phyloP scores from a whole-genome alignment of 495 filamentous ascomycete species.

The Aspergillus indologenus region DNA sequence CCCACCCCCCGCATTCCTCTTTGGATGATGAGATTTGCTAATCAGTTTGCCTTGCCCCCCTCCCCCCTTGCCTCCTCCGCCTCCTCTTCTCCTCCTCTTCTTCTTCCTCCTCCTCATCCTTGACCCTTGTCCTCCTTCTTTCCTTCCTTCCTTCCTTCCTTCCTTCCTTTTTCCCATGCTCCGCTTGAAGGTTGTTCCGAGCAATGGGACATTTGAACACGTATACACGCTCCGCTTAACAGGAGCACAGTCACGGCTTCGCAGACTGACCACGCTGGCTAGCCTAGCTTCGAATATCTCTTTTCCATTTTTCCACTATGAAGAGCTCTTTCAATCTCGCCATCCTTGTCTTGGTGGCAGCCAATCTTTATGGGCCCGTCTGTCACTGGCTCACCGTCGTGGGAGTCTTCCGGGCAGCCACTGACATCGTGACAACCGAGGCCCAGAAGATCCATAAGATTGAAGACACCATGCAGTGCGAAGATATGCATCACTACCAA shows the following conservation, averaged over 20 bases:
- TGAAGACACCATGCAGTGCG: conserved; percentile 53
- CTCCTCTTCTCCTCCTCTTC: conserved; percentile 3
- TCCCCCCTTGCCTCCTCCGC: conserved; percentile 7
- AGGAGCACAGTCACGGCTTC: background rate
- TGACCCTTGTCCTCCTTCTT: no score
- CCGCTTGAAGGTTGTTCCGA: background rate
- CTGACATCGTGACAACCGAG: conserved; percentile 27
- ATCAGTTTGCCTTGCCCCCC: background rate
- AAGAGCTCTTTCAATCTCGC: conserved; percentile 26
- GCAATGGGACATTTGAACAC: background rate
- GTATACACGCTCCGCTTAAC: background rate
- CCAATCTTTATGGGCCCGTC: conserved; percentile 32
- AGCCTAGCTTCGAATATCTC: background rate
- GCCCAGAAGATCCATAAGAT: conserved; percentile 41
- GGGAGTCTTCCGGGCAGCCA: conserved; percentile 27
- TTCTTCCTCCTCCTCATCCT: background rate
- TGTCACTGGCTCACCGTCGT: conserved; percentile 26
- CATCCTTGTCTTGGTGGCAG: conserved; percentile 33
- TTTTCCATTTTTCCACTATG: conserved; percentile 26
- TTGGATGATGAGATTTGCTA: background rate
- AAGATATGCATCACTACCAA: conserved; percentile 58
- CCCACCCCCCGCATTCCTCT: conserved; percentile 1
- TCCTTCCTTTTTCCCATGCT: background rate
- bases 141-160: no score
- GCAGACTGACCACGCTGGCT: background rate